phyloP scores from a whole-genome alignment of 2,329 filamentous ascomycete species.

The Neopestalotiopsis clavispora region DNA sequence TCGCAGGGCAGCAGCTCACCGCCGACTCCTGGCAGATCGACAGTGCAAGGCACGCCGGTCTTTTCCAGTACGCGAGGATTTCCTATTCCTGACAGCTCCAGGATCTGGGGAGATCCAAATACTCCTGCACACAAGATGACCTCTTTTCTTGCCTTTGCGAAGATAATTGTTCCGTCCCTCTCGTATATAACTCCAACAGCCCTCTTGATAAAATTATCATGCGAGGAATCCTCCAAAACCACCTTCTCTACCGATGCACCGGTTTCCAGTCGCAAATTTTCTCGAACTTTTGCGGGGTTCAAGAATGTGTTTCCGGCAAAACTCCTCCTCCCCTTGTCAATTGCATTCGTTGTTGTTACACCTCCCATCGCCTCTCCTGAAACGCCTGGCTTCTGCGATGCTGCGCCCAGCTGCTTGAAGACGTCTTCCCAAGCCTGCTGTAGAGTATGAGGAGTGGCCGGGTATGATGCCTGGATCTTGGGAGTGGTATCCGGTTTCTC shows the following conservation, averaged over 20 bases:
- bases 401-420: background rate
- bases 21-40: slow-evolving; percentile 42
- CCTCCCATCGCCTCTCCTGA: background rate
- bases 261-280: background rate
- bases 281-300: no score
- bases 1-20: slow-evolving; percentile 31
- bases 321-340: background rate
- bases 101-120: slow-evolving; percentile 46
- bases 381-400: background rate
- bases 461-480: background rate
- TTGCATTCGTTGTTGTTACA: background rate
- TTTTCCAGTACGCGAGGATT: slow-evolving; percentile 36
- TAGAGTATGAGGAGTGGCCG: background rate
- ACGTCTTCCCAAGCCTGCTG: background rate
- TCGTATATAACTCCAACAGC: background rate
- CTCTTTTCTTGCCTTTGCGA: slow-evolving; percentile 38
- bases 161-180: slow-evolving; percentile 19
- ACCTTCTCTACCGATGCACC: background rate
- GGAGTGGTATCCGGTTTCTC: background rate
- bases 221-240: background rate
- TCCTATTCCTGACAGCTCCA: slow-evolving; percentile 50
- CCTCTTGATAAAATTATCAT: background rate
- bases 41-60: slow-evolving; percentile 35
- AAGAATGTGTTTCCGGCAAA: background rate
- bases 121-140: slow-evolving; percentile 48